A percentile compares a stretch with the other conserved stretches of the same genome.
Conservation (phyloP, 176 grass and related monocot genomes). For the Oryza coarctata region DNA sequence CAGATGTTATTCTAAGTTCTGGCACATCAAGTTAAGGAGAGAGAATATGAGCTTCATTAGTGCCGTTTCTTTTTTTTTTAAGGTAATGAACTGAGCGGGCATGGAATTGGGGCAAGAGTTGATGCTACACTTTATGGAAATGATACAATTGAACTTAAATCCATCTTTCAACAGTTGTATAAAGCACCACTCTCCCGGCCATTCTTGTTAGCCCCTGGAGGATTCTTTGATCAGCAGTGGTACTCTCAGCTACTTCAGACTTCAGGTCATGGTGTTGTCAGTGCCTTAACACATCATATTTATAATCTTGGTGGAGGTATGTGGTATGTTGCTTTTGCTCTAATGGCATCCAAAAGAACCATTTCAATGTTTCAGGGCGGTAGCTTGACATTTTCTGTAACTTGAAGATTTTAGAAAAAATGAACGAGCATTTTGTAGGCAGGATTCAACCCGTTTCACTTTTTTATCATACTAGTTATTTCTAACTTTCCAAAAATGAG, state of each 20-base stretch:
- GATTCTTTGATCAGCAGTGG: conserved; percentile 90
- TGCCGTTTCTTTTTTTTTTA: conserved; percentile 30
- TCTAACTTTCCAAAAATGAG: not conserved
- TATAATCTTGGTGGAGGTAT: conserved; percentile 85
- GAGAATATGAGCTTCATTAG: not conserved
- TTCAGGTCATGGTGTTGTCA: conserved; percentile 58
- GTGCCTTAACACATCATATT: conserved; percentile 72
- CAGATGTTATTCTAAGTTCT: conserved; percentile 7
- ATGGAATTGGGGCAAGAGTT: conserved; percentile 60
- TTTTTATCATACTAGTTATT: not conserved
- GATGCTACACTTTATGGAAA: conserved; percentile 62
- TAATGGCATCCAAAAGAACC: not conserved
- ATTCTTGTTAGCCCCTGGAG: conserved; percentile 72
- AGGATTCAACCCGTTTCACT: not conserved
- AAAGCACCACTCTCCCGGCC: conserved; percentile 45
- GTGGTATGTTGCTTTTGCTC: conserved; percentile 23
- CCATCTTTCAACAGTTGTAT: conserved; percentile 55
- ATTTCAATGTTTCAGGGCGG: conserved; percentile 7
- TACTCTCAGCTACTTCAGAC: conserved; percentile 66
- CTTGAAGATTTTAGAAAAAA: conserved; percentile 4
- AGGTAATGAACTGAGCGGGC: conserved; percentile 84
- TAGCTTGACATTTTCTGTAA: not conserved
- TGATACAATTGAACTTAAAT: conserved; percentile 62
- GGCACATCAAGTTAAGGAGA: not conserved
- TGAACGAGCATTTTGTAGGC: not conserved